These are phyloP conservation scores for Arthrobotrys pseudoclavata DNA, from an alignment of 2,329 filamentous ascomycete genomes.

Conservation along the genomic window DNA sequence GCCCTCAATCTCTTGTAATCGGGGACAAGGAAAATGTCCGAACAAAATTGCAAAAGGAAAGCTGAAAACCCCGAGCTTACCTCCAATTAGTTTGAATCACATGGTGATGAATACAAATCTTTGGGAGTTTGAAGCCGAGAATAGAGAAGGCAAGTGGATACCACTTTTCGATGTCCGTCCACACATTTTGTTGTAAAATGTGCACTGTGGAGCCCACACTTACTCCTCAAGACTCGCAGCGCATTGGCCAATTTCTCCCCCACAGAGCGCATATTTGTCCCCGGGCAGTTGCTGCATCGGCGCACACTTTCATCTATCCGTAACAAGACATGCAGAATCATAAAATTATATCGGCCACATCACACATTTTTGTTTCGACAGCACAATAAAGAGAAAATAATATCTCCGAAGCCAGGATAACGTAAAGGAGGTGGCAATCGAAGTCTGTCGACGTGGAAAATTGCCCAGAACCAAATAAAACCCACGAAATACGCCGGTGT, in stretches of 20 bases:
- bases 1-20: conserved; percentile 4
- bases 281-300: conserved; percentile 10
- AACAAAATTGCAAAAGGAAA: conserved; percentile 15
- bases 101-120: conserved; percentile 37
- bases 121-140: conserved; percentile 32
- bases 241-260: conserved; percentile 31
- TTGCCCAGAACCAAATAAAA: conserved; percentile 15
- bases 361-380: not conserved
- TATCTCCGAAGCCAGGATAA: conserved; percentile 54
- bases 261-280: conserved; percentile 18
- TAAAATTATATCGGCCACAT: conserved; percentile 16
- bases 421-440: not conserved
- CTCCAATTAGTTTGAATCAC: conserved; percentile 49
- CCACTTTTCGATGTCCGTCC: conserved; percentile 11
- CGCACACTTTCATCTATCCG: conserved; percentile 36
- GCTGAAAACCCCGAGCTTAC: conserved; percentile 35
- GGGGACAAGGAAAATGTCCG: not conserved
- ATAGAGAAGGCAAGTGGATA: conserved; percentile 14
- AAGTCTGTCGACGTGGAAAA: conserved; percentile 21
- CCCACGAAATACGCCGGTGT: conserved; percentile 7
- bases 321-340: conserved; percentile 36
- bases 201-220: conserved; percentile 19
- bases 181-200: conserved; percentile 24
- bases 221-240: not conserved
- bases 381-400: conserved; percentile 27